phyloP scores from a whole-genome alignment of 805 yeast genomes.

The Wickerhamiella qilinensis region DNA sequence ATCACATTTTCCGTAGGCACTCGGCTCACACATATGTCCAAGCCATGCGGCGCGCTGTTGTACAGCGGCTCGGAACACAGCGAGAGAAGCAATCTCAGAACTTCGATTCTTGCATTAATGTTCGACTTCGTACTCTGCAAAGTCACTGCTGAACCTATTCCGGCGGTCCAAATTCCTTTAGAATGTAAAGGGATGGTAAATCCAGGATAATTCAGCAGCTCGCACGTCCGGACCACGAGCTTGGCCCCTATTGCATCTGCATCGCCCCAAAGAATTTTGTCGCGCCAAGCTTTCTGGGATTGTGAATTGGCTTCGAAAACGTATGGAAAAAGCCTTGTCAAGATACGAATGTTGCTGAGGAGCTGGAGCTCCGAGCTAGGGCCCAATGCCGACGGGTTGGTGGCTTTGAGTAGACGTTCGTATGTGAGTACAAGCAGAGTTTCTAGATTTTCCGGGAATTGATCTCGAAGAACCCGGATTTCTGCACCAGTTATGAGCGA shows the following conservation, averaged over 20 bases:
- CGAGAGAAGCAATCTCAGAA: constrained; percentile 43
- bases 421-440: constrained; percentile 31
- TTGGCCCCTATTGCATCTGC: constrained; percentile 6
- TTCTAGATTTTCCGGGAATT: constrained; percentile 41
- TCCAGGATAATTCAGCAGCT: constrained; percentile 37
- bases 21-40: constrained; percentile 45
- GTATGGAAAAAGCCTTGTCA: constrained; percentile 52
- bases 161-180: constrained; percentile 56
- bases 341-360: constrained; percentile 44
- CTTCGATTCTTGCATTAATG: constrained; percentile 53
- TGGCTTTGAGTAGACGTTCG: constrained; percentile 20
- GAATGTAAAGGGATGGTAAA: constrained; percentile 31
- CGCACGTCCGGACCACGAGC: constrained; percentile 26
- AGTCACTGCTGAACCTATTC: constrained; percentile 36
- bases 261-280: constrained; percentile 30
- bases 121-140: constrained; percentile 25
- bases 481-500: constrained; percentile 34
- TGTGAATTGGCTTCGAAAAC: constrained; percentile 35
- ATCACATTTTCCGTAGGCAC: constrained; percentile 32
- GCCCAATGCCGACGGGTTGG: constrained; percentile 17
- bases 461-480: constrained; percentile 40
- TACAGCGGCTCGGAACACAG: constrained; percentile 51
- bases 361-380: constrained; percentile 23
- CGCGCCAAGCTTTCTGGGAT: constrained; percentile 21
- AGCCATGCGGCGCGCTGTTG: constrained; percentile 35